Evolutionary conservation across 2,329 filamentous ascomycete species (phyloP).

Genomic region (Colletotrichum kahawae): DNA sequence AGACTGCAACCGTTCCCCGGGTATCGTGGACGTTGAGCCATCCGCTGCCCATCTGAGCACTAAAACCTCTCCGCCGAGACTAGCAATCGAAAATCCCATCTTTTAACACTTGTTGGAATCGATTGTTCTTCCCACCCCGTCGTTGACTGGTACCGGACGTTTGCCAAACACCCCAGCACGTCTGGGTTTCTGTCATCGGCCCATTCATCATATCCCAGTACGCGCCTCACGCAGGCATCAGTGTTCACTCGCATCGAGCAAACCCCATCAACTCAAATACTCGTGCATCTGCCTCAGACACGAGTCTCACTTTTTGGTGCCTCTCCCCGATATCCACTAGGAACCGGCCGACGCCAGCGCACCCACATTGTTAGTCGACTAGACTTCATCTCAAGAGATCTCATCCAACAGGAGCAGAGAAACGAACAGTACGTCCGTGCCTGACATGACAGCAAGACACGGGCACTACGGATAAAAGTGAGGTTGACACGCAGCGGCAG

Average conservation of each 20-base stretch:
- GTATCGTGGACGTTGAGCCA: conserved; percentile 12
- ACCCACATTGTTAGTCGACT: neutral
- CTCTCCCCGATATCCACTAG: neutral
- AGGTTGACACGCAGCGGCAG: conserved; percentile 16
- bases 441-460: conserved; percentile 23
- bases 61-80: neutral
- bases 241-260: neutral
- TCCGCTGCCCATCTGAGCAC: neutral
- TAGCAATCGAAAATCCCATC: neutral
- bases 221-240: neutral
- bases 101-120: neutral
- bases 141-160: neutral
- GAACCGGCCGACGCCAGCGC: neutral
- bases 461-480: conserved; percentile 12
- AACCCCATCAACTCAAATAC: neutral
- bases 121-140: neutral
- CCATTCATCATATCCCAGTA: neutral
- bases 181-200: neutral
- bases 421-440: conserved; percentile 21
- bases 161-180: neutral
- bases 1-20: conserved; percentile 20
- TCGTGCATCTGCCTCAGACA: conserved; percentile 12
- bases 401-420: neutral
- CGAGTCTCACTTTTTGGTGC: conserved; percentile 13
- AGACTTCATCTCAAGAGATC: conserved; percentile 1